phyloP scores from a whole-genome alignment of 352 stramenopile genomes.

The Globisporangium camurandrum region DNA sequence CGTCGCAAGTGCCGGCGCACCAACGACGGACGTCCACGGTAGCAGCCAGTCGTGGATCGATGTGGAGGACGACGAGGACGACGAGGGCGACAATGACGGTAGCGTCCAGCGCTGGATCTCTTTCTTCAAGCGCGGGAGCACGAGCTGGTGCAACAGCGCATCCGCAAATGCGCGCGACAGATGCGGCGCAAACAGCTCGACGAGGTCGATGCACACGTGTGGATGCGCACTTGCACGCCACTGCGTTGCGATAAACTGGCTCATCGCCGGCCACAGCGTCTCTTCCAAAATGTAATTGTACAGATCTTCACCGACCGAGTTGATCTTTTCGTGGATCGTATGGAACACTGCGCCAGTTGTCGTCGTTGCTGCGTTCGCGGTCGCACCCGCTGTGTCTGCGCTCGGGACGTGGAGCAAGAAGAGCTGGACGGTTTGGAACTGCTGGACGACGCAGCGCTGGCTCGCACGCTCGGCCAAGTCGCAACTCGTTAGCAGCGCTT shows the following conservation, averaged over 20 bases:
- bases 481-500: slow-evolving; percentile 29
- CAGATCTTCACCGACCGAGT: slow-evolving; percentile 45
- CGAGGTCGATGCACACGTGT: slow-evolving; percentile 32
- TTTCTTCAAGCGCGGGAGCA: slow-evolving; percentile 65
- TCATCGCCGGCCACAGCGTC: slow-evolving; percentile 56
- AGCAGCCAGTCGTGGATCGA: slow-evolving; percentile 74
- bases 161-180: slow-evolving; percentile 40
- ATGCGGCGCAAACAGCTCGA: slow-evolving; percentile 38
- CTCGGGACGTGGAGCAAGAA: slow-evolving; percentile 48
- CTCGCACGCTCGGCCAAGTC: slow-evolving; percentile 21
- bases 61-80: slow-evolving; percentile 22
- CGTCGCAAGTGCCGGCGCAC: slow-evolving; percentile 26
- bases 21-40: slow-evolving; percentile 52
- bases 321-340: slow-evolving; percentile 57
- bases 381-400: not conserved
- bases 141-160: slow-evolving; percentile 49
- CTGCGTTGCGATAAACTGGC: slow-evolving; percentile 59
- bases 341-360: slow-evolving; percentile 28
- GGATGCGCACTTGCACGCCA: slow-evolving; percentile 40
- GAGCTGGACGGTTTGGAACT: slow-evolving; percentile 46
- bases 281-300: slow-evolving; percentile 81
- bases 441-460: slow-evolving; percentile 17
- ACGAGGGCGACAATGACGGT: too few relatives aligned
- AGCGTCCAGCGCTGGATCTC: slow-evolving; percentile 60
- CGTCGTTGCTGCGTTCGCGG: not conserved